phyloP scores from a whole-genome alignment of 2,329 filamentous ascomycete genomes.

The Aspergillus udagawae region DNA sequence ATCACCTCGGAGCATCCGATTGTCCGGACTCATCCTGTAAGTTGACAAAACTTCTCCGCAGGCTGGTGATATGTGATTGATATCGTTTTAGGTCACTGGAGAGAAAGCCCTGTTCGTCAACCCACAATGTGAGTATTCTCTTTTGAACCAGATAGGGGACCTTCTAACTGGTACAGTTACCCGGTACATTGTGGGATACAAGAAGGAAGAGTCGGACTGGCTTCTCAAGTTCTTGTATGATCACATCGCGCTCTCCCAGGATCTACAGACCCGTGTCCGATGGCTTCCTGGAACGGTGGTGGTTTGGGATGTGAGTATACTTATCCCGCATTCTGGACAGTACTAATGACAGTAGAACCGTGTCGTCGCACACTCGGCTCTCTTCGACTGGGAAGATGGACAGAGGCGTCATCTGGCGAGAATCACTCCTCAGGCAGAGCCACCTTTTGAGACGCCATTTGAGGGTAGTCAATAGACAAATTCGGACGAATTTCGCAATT shows the following conservation, averaged over 20 bases:
- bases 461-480: slow-evolving; percentile 17
- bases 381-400: slow-evolving; percentile 78
- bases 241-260: slow-evolving; percentile 67
- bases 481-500: not conserved
- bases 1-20: slow-evolving; percentile 72
- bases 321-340: not conserved
- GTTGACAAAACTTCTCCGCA: not conserved
- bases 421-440: slow-evolving; percentile 78
- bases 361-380: slow-evolving; percentile 71
- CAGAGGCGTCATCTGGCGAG: slow-evolving; percentile 74
- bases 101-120: slow-evolving; percentile 84
- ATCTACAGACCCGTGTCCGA: slow-evolving; percentile 70
- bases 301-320: slow-evolving; percentile 64
- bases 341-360: slow-evolving; percentile 52
- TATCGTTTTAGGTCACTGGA: slow-evolving; percentile 52
- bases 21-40: slow-evolving; percentile 70
- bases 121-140: slow-evolving; percentile 63
- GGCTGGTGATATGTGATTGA: not conserved
- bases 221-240: slow-evolving; percentile 74
- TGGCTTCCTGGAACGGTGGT: slow-evolving; percentile 80
- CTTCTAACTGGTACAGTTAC: slow-evolving; percentile 55
- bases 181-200: slow-evolving; percentile 73
- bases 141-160: not conserved
- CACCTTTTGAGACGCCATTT: slow-evolving; percentile 67
- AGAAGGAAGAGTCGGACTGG: slow-evolving; percentile 80